phyloP scores from a whole-genome alignment of 805 yeast species.

The Candida andamanensis region DNA sequence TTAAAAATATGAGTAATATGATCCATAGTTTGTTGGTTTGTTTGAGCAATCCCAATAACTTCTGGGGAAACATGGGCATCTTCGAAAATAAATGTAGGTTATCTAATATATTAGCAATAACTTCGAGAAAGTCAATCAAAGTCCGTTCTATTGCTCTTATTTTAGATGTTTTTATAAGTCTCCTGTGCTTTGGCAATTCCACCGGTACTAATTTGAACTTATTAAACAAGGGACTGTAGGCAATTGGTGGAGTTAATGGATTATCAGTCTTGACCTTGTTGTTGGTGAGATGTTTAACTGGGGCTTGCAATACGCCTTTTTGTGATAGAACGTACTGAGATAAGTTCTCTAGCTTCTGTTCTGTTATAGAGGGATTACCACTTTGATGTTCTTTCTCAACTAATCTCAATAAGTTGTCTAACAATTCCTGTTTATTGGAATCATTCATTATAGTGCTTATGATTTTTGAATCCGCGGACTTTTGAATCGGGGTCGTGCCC shows the following conservation, averaged over 20 bases:
- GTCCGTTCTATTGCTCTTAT: slow-evolving; percentile 27
- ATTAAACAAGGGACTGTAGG: slow-evolving; percentile 28
- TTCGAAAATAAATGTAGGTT: slow-evolving; percentile 38
- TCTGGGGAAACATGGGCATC: slow-evolving; percentile 39
- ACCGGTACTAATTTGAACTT: slow-evolving; percentile 23
- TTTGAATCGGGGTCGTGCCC: background rate
- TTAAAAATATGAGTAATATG: slow-evolving; percentile 34
- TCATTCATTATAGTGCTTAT: slow-evolving; percentile 8
- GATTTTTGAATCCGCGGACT: slow-evolving; percentile 1
- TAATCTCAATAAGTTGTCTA: slow-evolving; percentile 23
- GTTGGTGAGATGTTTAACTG: slow-evolving; percentile 9
- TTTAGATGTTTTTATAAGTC: slow-evolving; percentile 16
- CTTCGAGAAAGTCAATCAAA: slow-evolving; percentile 28
- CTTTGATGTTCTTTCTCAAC: slow-evolving; percentile 33
- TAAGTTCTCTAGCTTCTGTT: slow-evolving; percentile 30
- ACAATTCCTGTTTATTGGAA: slow-evolving; percentile 18
- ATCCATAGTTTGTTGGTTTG: slow-evolving; percentile 43
- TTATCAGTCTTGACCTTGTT: slow-evolving; percentile 17
- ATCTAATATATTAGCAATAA: slow-evolving; percentile 35
- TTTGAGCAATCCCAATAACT: slow-evolving; percentile 24
- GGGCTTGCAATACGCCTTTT: background rate
- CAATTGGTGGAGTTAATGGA: background rate
- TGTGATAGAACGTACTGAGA: slow-evolving; percentile 18
- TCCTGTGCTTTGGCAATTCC: slow-evolving; percentile 2
- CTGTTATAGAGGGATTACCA: slow-evolving; percentile 35